phyloP scores from a whole-genome alignment of 129 eudicot genomes.

The Calendula officinalis region DNA sequence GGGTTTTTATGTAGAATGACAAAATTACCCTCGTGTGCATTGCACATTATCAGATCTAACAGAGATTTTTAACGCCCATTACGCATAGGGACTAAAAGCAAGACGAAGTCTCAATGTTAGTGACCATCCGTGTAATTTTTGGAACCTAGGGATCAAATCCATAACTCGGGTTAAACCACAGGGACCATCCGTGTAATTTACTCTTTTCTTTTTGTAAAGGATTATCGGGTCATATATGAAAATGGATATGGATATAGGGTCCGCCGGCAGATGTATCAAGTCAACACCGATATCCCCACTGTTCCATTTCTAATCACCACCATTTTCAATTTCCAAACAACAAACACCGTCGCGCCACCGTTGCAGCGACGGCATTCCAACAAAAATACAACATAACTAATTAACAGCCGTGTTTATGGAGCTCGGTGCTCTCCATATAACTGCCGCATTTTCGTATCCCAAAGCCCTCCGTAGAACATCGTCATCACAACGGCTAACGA shows the following conservation, averaged over 20 bases:
- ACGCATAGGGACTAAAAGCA: too few species aligned
- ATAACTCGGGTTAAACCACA: too few species aligned
- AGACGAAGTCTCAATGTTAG: too few species aligned
- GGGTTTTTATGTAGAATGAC: too few species aligned
- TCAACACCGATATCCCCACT: not conserved
- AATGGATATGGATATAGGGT: not conserved
- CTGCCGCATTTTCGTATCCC: conserved; percentile 18
- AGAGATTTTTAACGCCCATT: too few species aligned
- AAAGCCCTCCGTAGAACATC: conserved; percentile 33
- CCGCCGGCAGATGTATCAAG: not conserved
- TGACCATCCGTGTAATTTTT: too few species aligned
- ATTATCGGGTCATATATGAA: not conserved
- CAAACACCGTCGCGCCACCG: conserved; percentile 7
- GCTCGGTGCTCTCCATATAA: conserved; percentile 23
- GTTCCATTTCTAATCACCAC: not conserved
- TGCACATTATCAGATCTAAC: too few species aligned
- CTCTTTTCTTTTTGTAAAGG: not conserved
- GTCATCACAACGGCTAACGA: conserved; percentile 22
- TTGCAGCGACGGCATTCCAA: not conserved
- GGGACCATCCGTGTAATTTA: not conserved
- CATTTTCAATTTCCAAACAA: not conserved
- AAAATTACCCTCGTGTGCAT: too few species aligned
- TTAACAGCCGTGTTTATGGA: conserved; percentile 20
- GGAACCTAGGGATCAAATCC: too few species aligned
- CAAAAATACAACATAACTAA: not conserved